Conservation (phyloP, 495 filamentous ascomycete species). For the Penicillium egyptiacum region DNA sequence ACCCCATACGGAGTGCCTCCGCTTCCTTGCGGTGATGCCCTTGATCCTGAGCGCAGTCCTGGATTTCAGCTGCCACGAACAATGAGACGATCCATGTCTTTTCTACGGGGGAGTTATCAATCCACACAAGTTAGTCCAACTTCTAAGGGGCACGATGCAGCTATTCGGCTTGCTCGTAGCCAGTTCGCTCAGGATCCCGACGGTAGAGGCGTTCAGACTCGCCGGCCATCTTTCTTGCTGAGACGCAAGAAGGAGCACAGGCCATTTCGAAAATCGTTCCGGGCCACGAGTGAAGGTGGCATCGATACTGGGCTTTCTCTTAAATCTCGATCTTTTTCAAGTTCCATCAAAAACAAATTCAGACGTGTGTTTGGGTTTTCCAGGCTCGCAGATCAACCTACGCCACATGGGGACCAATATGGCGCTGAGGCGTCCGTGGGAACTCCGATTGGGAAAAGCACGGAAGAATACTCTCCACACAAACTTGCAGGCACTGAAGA, state of each 20-base stretch:
- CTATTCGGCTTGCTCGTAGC: slow-evolving; percentile 48
- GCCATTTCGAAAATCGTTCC: slow-evolving; percentile 61
- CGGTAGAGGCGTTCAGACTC: slow-evolving; percentile 34
- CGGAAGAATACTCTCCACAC: background rate
- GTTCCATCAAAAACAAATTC: slow-evolving; percentile 59
- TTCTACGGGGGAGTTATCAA: slow-evolving; percentile 48
- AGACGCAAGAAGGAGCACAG: slow-evolving; percentile 49
- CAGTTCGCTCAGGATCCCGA: slow-evolving; percentile 45
- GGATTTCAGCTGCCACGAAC: slow-evolving; percentile 29
- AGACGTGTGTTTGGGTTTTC: slow-evolving; percentile 58
- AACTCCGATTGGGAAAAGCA: background rate
- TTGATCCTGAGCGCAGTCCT: slow-evolving; percentile 23
- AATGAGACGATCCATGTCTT: slow-evolving; percentile 61
- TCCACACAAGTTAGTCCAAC: slow-evolving; percentile 27
- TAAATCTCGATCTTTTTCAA: slow-evolving; percentile 60
- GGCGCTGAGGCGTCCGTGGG: background rate
- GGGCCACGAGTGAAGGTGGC: slow-evolving; percentile 45
- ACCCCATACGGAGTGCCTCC: slow-evolving; percentile 24
- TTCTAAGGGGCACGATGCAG: slow-evolving; percentile 45
- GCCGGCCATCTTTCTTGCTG: slow-evolving; percentile 50
- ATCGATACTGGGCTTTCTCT: slow-evolving; percentile 45
- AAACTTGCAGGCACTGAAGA: background rate
- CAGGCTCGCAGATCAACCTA: slow-evolving; percentile 36
- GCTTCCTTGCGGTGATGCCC: slow-evolving; percentile 10
- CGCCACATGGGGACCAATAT: background rate